Percentiles rank a stretch among this genome's conserved stretches.
phyloP scores from a whole-genome alignment of 441 rosid species.

The Adansonia rubrostipa region DNA sequence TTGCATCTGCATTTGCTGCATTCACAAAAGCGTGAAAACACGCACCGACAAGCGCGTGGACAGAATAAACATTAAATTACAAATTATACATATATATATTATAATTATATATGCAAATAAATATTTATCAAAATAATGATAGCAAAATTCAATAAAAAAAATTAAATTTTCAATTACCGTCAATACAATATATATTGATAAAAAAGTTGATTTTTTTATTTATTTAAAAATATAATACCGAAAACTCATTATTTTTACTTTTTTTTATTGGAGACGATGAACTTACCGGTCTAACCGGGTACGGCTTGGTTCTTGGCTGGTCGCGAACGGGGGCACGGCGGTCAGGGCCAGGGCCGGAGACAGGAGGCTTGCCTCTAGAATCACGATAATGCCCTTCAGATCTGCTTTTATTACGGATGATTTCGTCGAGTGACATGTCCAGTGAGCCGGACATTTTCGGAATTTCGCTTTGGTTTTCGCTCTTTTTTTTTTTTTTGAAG shows the following conservation, averaged over 20 bases:
- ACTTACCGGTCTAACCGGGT: slow-evolving; percentile 28
- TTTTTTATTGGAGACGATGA: neutral
- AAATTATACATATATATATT: neutral
- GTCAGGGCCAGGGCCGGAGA: slow-evolving; percentile 34
- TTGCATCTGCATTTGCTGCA: slow-evolving; percentile 12
- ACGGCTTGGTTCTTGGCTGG: slow-evolving; percentile 31
- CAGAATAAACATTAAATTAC: neutral
- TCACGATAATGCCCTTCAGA: slow-evolving; percentile 8
- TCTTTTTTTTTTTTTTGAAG: neutral
- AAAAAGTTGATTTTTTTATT: neutral
- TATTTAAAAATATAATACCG: neutral
- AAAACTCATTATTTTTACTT: neutral
- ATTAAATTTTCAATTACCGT: neutral
- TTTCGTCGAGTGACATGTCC: slow-evolving; percentile 50
- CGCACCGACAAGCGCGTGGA: neutral
- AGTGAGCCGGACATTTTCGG: slow-evolving; percentile 35
- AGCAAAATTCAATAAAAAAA: neutral
- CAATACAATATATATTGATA: neutral
- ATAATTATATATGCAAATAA: neutral
- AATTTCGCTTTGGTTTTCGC: neutral
- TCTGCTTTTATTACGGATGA: slow-evolving; percentile 33
- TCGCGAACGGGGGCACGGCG: slow-evolving; percentile 29
- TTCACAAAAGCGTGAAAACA: neutral
- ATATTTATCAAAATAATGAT: neutral
- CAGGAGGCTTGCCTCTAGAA: neutral